phyloP scores from a whole-genome alignment of 2,329 filamentous ascomycete genomes.

The Paraphaeosphaeria sporulosa region DNA sequence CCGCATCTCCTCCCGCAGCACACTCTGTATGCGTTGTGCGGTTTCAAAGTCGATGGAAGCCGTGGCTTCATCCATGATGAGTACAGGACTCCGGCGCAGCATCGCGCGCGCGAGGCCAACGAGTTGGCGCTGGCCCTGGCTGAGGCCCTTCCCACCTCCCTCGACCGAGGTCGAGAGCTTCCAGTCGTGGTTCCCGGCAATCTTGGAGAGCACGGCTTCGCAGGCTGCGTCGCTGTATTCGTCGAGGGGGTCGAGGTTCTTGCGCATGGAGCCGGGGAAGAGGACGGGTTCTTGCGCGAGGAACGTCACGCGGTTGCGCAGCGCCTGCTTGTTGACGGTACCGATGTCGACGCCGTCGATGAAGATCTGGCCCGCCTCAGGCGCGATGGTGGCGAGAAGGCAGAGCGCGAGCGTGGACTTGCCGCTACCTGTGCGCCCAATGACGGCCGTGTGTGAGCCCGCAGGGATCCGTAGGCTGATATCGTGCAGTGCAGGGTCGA shows the following conservation, averaged over 20 bases:
- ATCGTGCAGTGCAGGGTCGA: conserved; percentile 74
- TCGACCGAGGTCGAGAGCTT: conserved; percentile 64
- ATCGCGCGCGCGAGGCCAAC: conserved; percentile 71
- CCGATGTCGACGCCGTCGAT: conserved; percentile 69
- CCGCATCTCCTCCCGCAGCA: conserved; percentile 64
- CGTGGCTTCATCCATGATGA: conserved; percentile 73
- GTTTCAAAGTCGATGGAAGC: conserved; percentile 71
- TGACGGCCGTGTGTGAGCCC: conserved; percentile 79
- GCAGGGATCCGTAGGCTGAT: conserved; percentile 78
- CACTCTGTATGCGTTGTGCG: conserved; percentile 62
- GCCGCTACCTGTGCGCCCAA: conserved; percentile 78
- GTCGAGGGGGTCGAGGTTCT: conserved; percentile 68
- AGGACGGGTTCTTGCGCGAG: conserved; percentile 72
- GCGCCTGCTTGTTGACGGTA: conserved; percentile 64
- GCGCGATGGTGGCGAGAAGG: conserved; percentile 62
- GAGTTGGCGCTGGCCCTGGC: conserved; percentile 71
- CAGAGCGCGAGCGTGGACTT: conserved; percentile 78
- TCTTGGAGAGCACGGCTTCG: conserved; percentile 59
- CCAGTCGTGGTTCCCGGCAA: conserved; percentile 65
- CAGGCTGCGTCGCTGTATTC: conserved; percentile 66
- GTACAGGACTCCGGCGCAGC: conserved; percentile 65
- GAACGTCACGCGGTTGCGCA: conserved; percentile 70
- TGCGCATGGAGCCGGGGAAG: conserved; percentile 67
- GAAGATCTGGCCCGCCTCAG: conserved; percentile 63
- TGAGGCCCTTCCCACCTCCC: conserved; percentile 67